Conservation (phyloP, 1,139 yeast genomes). For the Arxiozyma slooffiae region DNA sequence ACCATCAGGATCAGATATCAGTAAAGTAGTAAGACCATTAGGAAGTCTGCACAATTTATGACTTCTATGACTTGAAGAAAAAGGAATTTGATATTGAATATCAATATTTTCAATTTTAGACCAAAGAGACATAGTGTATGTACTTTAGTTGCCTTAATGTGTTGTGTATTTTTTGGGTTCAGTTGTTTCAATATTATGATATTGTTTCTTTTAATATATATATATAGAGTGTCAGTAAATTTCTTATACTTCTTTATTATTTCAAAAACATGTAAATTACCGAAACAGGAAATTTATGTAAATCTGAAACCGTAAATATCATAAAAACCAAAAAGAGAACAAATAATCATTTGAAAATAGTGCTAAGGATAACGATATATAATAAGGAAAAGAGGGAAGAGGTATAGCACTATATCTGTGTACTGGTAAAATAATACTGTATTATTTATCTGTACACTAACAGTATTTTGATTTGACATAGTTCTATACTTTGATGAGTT, state of each 20-base stretch:
- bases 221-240: background rate
- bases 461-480: no score
- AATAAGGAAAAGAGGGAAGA: no score
- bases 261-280: background rate
- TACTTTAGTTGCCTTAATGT: background rate
- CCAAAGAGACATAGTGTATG: slow-evolving; percentile 3
- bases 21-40: slow-evolving; percentile 44
- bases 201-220: no score
- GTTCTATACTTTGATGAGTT: no score
- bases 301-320: background rate
- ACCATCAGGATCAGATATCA: slow-evolving; percentile 50
- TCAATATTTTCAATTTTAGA: slow-evolving; percentile 4
- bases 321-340: no score
- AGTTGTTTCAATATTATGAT: background rate
- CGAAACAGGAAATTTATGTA: background rate
- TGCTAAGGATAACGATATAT: no score
- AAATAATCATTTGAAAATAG: no score
- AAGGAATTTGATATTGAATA: slow-evolving; percentile 29
- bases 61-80: slow-evolving; percentile 30
- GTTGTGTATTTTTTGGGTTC: slow-evolving; percentile 20
- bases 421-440: no score
- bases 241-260: background rate
- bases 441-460: no score
- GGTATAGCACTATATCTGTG: no score
- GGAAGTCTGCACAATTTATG: slow-evolving; percentile 39